Evolutionary conservation across 2,329 filamentous ascomycete species (phyloP).

Genomic region (Emergomyces orientalis): DNA sequence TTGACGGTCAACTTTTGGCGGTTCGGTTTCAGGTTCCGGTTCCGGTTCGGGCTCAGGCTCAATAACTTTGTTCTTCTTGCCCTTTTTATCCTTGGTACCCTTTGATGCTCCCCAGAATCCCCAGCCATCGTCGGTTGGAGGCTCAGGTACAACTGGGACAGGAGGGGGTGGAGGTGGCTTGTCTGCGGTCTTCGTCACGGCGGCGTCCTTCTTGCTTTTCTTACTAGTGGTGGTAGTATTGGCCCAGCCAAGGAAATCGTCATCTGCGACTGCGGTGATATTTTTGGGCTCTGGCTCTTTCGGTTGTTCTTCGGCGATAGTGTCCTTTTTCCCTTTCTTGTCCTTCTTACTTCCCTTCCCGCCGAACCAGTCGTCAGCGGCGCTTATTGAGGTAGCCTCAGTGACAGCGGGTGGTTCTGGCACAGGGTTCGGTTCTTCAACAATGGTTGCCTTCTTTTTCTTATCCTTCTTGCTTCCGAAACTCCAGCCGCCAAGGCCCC

Average conservation of each 20-base stretch:
- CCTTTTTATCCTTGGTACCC: slow-evolving; percentile 32
- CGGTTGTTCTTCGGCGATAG: slow-evolving; percentile 28
- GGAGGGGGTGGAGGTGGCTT: slow-evolving; percentile 20
- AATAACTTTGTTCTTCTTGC: slow-evolving; percentile 23
- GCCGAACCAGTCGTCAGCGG: slow-evolving; percentile 32
- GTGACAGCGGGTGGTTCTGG: slow-evolving; percentile 23
- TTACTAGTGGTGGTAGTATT: slow-evolving; percentile 19
- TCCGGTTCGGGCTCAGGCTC: slow-evolving; percentile 9
- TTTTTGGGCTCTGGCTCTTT: slow-evolving; percentile 23
- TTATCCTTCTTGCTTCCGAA: slow-evolving; percentile 24
- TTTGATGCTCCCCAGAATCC: slow-evolving; percentile 26
- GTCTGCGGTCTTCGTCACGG: slow-evolving; percentile 17
- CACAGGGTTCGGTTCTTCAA: slow-evolving; percentile 22
- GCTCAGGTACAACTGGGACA: slow-evolving; percentile 18
- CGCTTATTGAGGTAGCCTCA: slow-evolving; percentile 21
- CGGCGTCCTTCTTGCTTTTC: slow-evolving; percentile 35
- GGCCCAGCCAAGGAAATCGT: slow-evolving; percentile 3
- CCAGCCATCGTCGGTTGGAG: slow-evolving; percentile 21
- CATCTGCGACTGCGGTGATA: slow-evolving; percentile 11
- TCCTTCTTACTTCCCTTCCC: slow-evolving; percentile 23
- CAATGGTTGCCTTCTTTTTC: slow-evolving; percentile 29
- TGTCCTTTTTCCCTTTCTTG: slow-evolving; percentile 41
- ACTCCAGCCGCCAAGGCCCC: slow-evolving; percentile 17
- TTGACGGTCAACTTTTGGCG: slow-evolving; percentile 19
- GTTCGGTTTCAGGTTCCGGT: slow-evolving; percentile 17